These are phyloP conservation scores for Benincasa hispida DNA, from an alignment of 306 rosid species.

Conservation along the genomic window DNA sequence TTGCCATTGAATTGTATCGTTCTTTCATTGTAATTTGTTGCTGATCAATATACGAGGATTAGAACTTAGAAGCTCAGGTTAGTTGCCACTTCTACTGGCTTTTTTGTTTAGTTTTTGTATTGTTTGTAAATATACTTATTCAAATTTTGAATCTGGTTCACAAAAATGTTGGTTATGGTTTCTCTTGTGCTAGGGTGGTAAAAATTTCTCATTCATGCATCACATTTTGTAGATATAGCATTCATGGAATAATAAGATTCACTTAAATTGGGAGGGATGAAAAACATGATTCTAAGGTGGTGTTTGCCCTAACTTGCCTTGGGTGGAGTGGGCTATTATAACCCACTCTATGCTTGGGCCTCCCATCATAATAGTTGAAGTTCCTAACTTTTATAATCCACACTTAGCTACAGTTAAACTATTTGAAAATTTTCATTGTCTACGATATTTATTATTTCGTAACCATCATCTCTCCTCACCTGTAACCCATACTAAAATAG, in stretches of 20 bases:
- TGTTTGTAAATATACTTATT: neutral
- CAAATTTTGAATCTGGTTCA: neutral
- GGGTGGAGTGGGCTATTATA: too few relatives aligned
- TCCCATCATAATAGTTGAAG: too few relatives aligned
- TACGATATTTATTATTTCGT: too few relatives aligned
- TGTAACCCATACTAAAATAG: too few relatives aligned
- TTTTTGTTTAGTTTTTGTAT: neutral
- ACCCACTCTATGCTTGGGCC: too few relatives aligned
- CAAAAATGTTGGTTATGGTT: neutral
- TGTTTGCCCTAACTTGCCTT: neutral
- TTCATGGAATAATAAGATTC: neutral
- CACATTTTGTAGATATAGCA: neutral
- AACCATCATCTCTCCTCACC: too few relatives aligned
- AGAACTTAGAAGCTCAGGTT: neutral
- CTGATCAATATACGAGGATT: neutral
- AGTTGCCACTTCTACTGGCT: neutral
- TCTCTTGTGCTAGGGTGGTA: neutral
- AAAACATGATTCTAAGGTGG: neutral
- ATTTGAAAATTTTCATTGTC: too few relatives aligned
- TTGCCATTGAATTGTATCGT: neutral
- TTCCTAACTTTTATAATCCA: too few relatives aligned
- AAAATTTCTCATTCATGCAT: neutral
- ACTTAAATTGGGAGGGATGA: neutral
- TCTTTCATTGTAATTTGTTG: neutral
- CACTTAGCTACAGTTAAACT: too few relatives aligned